phyloP scores from a whole-genome alignment of 2,329 filamentous ascomycete species.

The Trichoderma endophyticum region DNA sequence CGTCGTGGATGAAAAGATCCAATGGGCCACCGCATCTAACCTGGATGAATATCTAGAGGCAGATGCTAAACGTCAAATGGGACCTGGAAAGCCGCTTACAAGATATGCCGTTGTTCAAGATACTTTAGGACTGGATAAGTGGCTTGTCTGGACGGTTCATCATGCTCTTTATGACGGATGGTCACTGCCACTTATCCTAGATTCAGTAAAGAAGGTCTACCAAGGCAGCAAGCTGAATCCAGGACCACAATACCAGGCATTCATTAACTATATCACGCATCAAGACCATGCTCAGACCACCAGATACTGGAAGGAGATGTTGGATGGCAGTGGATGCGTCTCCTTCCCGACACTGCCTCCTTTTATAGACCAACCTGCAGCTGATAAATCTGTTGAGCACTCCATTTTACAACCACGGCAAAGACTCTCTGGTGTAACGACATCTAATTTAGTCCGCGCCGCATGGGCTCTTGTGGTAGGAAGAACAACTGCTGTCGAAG shows the following conservation, averaged over 20 bases:
- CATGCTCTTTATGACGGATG: constrained; percentile 49
- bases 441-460: constrained; percentile 27
- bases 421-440: constrained; percentile 1
- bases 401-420: background rate
- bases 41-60: constrained; percentile 36
- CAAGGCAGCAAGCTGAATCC: background rate
- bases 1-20: constrained; percentile 37
- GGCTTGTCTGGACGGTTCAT: constrained; percentile 40
- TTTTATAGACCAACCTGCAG: background rate
- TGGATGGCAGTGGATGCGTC: background rate
- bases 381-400: background rate
- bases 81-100: constrained; percentile 39
- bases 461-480: constrained; percentile 50
- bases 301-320: background rate
- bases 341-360: constrained; percentile 1
- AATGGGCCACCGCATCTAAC: constrained; percentile 26
- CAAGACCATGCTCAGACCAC: background rate
- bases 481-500: constrained; percentile 40
- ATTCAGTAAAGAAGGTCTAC: constrained; percentile 24
- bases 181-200: constrained; percentile 43
- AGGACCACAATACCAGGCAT: background rate
- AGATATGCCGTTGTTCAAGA: constrained; percentile 39
- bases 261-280: background rate
- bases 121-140: constrained; percentile 37
- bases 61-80: constrained; percentile 36